A percentile compares a stretch with the other conserved stretches of the same genome.
Evolutionary conservation across 768 basidiomycete species (phyloP).

Genomic region (Phylloporus arenicola): DNA sequence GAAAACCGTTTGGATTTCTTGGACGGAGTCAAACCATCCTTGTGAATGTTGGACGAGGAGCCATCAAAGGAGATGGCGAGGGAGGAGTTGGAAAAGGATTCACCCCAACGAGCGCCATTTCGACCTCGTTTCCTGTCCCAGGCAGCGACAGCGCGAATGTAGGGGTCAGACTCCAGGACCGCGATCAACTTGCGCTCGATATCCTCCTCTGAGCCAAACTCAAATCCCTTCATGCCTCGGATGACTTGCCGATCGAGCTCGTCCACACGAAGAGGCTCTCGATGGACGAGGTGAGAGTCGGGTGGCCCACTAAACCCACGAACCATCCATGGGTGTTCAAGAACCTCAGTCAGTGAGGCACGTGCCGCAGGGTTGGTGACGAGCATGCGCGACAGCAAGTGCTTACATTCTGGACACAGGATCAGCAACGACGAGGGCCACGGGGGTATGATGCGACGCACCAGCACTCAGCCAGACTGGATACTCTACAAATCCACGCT

Average conservation of each 20-base stretch:
- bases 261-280: constrained; percentile 83
- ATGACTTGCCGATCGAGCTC: constrained; percentile 87
- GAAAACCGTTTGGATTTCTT: constrained; percentile 85
- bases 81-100: constrained; percentile 60
- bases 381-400: constrained; percentile 89
- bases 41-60: constrained; percentile 39
- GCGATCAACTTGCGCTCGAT: constrained; percentile 69
- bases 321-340: constrained; percentile 88
- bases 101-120: constrained; percentile 44
- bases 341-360: constrained; percentile 78
- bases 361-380: constrained; percentile 88
- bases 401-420: constrained; percentile 77
- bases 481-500: constrained; percentile 94
- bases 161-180: constrained; percentile 74
- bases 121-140: constrained; percentile 72
- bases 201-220: constrained; percentile 86
- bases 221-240: constrained; percentile 91
- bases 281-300: constrained; percentile 78
- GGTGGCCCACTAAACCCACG: constrained; percentile 81
- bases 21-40: constrained; percentile 39
- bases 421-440: constrained; percentile 8
- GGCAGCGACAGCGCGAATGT: constrained; percentile 61
- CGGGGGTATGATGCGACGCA: constrained; percentile 34
- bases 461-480: constrained; percentile 94
- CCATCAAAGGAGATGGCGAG: constrained; percentile 59